Evolutionary conservation across 1,284 basidiomycete genomes (phyloP), one percentile per base, ranked within the genome.

Genomic region (Trametes pubescens): DNA sequence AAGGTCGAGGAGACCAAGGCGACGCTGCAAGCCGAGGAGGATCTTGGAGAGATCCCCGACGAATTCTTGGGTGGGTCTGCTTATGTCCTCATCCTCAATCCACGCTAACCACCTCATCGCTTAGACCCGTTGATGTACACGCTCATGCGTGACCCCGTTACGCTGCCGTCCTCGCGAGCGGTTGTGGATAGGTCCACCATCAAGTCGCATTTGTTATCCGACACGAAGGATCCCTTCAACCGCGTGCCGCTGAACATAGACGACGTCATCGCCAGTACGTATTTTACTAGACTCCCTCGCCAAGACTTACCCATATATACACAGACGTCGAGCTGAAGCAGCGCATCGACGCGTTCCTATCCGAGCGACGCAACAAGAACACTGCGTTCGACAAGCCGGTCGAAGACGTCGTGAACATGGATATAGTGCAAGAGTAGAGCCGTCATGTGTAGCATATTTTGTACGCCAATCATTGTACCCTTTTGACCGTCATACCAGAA

Each of bases 61-160:
- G 97, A 99, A 75, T 99, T 92, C 83, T 77, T 96, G 60, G 95
- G 95, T 95, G 69, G 57, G 87, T 64, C 21, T 16, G n/a, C 24
- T 2, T 6, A 6, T 51, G 10, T 8, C 18, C 4, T 40, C 0
- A 18, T 44, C 34, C 10, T 21, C 34, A 43, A 55, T 26, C 21
- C 14, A 46, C 44, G 29, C 48, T 73, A 47, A 68, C 59, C 52
- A 46, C 60, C 57, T n/a, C 34, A 21, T 9, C 24, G 9, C 62
- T 6, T 70, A 97, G 95, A 98, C 77, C 94, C 95, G 0, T 81
- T 98, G 67, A 96, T 98, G 90, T 93, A 87, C 69, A 95, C 94
- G 0, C 74, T 99, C 62, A 99, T 99, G 98, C 91, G 90, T 63
- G 95, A 99, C 75, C 98, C 98, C 1, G 97, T 99, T 64, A 87